Base-by-base conservation (phyloP, 1,284 basidiomycete genomes). In the Sanguinoderma infundibulare region DNA sequence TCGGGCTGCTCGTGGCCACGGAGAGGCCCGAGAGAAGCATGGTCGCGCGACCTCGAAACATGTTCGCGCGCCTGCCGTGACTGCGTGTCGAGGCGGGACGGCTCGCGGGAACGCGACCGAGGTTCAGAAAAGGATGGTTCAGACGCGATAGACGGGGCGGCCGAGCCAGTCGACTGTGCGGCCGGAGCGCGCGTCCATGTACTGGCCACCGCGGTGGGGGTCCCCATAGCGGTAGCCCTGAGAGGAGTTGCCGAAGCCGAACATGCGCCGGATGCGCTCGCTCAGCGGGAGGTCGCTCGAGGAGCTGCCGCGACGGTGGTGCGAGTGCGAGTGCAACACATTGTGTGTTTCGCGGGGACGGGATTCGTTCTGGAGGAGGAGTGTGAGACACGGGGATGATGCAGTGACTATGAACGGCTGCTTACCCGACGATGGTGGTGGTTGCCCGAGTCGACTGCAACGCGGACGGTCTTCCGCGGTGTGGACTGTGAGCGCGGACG, bases 201-300 rank as follows among this genome's bases (percentile, higher is more conserved):
- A 86, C 60, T 79, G 72, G 46, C 20, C 32, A 14, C 34, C 20
- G 49, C 49, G 49, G 49, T 35, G 49, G 10, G 49, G 49, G 20
- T 35, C 32, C 7, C 51, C 59, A 38, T 77, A 73, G 51, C 80
- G 81, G 58, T 76, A 75, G 56, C 64, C 61, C 30, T 74, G 73
- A 38, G 73, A 67, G 28, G 73, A 74, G 35, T 76, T 77, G 8
- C 79, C 79, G 35, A 86, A 73, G 39, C 85, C 84, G 66, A 87
- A 85, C 73, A 86, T 83, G 55, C 78, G 81, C 55, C 81, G 81
- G 53, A 87, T 65, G 57, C 84, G 84, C 54, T 84, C 80, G 54
- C 80, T 80, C 36, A 83, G 73, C 4, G 71, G 70, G 56, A 71
- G 70, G 49, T 51, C 54, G 60, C 59, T 60, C 35, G 67, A 60